These are phyloP conservation scores for Gossypium turneri DNA, from an alignment of 345 rosid species.

Conservation along the genomic window DNA sequence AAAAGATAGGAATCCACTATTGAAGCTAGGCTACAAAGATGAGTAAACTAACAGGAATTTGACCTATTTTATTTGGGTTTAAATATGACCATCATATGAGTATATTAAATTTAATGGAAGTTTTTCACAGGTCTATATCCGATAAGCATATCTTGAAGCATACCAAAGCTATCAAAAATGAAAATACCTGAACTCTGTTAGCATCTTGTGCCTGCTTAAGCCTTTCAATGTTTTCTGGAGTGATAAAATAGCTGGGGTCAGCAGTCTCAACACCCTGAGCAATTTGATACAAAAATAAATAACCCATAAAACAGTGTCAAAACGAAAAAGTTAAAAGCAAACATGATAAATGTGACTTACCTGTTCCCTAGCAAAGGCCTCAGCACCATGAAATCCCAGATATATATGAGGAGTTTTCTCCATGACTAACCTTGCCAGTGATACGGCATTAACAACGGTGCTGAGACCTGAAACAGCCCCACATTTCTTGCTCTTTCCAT, in stretches of 20 bases:
- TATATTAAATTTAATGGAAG: too few relatives aligned
- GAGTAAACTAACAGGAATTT: not conserved
- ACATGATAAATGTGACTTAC: slow-evolving; percentile 30
- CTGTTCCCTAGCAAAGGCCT: slow-evolving; percentile 86
- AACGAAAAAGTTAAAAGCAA: not conserved
- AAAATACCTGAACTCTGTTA: slow-evolving; percentile 57
- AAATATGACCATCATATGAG: too few relatives aligned
- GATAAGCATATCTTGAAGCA: too few relatives aligned
- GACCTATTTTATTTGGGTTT: not conserved
- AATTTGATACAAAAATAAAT: slow-evolving; percentile 7
- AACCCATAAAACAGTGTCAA: not conserved
- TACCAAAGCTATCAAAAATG: not conserved
- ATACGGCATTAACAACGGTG: slow-evolving; percentile 75
- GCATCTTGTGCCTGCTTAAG: slow-evolving; percentile 77
- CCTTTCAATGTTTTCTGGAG: slow-evolving; percentile 75
- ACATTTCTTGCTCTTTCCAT: slow-evolving; percentile 71
- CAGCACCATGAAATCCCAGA: slow-evolving; percentile 82
- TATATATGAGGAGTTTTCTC: slow-evolving; percentile 88
- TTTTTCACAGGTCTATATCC: too few relatives aligned
- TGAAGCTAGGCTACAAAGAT: not conserved
- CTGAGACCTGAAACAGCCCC: slow-evolving; percentile 92
- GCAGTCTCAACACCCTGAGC: slow-evolving; percentile 67
- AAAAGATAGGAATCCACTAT: not conserved
- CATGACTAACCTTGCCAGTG: slow-evolving; percentile 83
- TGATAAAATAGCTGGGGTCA: slow-evolving; percentile 65